Evolutionary conservation across 441 rosid genomes (phyloP), one percentile per base, ranked within the genome.

Genomic region (Kokia cookei): DNA sequence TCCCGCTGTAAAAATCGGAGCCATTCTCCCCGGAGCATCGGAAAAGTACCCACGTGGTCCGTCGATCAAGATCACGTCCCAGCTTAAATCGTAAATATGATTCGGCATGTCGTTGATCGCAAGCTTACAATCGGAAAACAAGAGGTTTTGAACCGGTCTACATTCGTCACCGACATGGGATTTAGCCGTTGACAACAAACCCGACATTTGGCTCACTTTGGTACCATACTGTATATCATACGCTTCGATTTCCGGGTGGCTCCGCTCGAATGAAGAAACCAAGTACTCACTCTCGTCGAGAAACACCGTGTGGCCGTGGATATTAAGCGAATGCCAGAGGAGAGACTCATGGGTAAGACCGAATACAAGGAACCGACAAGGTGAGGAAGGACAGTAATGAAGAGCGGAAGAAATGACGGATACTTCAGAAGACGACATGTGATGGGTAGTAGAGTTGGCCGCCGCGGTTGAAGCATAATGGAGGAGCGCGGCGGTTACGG

Each of bases 291-390:
- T 90, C 53, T 93, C 98, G 68, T 89, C 96, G n/a, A 93, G 86
- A 59, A 92, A 90, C 22, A 91, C 80, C 7, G 94, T 91, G 43
- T 82, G 90, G 59, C 96, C 98, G 22, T 70, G 81, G 79, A 85
- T 78, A 66, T 93, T 92, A 42, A 92, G 81, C 9, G 96, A 88
- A 80, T 89, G 87, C 94, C 94, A 92, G 24, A 93, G 83, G 74
- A 92, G 96, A 75, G 94, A 84, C 71, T 93, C 98, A 80, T 90
- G 92, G 27, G 91, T 82, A 1, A 93, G 82, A 19, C 97, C 97
- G 67, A 92, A 93, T 57, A 93, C 73, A 72, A 93, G 92, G 80
- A 93, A 78, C 65, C 87, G 89, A 69, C 94, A 90, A 7, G 81
- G 72, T 19, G 83, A 42, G 29, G 83, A 42, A 17, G 80, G 73